Percentiles rank a stretch among this genome's conserved stretches.
These are phyloP conservation scores for Blepharisma stoltei DNA, from an alignment of 73 alveolate species.

Conservation along the genomic window DNA sequence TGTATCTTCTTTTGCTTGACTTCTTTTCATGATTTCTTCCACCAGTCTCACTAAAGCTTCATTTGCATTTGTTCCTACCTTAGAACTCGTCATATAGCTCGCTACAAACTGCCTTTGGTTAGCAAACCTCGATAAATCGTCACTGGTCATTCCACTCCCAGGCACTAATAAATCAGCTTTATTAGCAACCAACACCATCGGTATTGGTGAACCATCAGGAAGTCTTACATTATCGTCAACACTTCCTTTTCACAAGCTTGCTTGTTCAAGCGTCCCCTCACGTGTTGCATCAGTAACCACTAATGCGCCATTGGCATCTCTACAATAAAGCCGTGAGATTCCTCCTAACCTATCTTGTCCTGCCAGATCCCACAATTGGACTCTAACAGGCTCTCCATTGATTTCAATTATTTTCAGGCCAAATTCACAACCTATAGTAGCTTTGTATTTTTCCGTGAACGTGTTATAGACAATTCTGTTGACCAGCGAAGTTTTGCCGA, in stretches of 20 bases:
- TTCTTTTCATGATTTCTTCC: no score
- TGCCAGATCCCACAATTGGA: slow-evolving; percentile 75
- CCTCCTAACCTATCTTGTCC: slow-evolving; percentile 75
- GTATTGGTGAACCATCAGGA: slow-evolving; percentile 17
- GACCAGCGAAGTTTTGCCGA: slow-evolving; percentile 48
- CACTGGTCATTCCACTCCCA: no score
- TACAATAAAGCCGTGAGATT: slow-evolving; percentile 61
- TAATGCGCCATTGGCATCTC: slow-evolving; percentile 68
- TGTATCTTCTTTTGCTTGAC: no score
- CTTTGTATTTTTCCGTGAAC: slow-evolving; percentile 43
- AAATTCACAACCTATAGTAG: slow-evolving; percentile 69
- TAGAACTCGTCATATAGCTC: no score
- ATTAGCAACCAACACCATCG: slow-evolving; percentile 51
- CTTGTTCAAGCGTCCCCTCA: slow-evolving; percentile 38
- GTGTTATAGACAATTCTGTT: slow-evolving; percentile 48
- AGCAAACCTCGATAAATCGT: no score
- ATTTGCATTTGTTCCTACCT: no score
- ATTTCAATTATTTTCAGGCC: slow-evolving; percentile 54
- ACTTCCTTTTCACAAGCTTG: slow-evolving; percentile 37
- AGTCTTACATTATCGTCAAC: slow-evolving; percentile 35
- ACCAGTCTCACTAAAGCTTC: no score
- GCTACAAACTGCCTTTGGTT: no score
- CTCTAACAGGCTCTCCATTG: slow-evolving; percentile 40
- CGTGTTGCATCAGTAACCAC: slow-evolving; percentile 53
- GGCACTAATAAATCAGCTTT: slow-evolving; percentile 35